Conservation (phyloP, 2,329 filamentous ascomycete genomes). For the Aspergillus eucalypticola region DNA sequence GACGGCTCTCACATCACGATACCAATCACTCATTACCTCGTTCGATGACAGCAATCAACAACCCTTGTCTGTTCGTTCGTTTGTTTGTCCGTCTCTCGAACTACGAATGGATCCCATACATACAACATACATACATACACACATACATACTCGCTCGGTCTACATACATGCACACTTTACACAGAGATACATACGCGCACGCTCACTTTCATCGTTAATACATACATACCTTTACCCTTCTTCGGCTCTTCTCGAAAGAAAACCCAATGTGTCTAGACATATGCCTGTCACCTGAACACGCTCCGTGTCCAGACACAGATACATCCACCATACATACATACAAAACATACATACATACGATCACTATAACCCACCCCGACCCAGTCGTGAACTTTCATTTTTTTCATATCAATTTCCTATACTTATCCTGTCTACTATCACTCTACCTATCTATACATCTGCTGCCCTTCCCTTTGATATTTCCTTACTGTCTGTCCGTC, state of each 20-base stretch:
- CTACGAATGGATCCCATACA: not conserved
- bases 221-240: not conserved
- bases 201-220: not conserved
- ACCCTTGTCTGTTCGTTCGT: not conserved
- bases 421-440: not conserved
- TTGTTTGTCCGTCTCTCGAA: not conserved
- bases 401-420: not conserved
- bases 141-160: not conserved
- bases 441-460: not conserved
- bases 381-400: not conserved
- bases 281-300: too few species aligned
- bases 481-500: not conserved
- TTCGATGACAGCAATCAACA: not conserved
- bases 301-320: too few species aligned
- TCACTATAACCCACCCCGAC: too few species aligned
- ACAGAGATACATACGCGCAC: not conserved
- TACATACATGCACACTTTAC: not conserved
- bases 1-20: constrained; percentile 13
- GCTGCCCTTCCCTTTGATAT: not conserved
- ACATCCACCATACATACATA: not conserved
- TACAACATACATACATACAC: not conserved
- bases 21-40: not conserved
- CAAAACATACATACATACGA: not conserved
- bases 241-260: too few species aligned
- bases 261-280: too few species aligned